Evolutionary conservation across 202 grass and related monocot species (phyloP), one percentile per base, ranked within the genome.

Genomic region (Cymbopogon flexuosus): DNA sequence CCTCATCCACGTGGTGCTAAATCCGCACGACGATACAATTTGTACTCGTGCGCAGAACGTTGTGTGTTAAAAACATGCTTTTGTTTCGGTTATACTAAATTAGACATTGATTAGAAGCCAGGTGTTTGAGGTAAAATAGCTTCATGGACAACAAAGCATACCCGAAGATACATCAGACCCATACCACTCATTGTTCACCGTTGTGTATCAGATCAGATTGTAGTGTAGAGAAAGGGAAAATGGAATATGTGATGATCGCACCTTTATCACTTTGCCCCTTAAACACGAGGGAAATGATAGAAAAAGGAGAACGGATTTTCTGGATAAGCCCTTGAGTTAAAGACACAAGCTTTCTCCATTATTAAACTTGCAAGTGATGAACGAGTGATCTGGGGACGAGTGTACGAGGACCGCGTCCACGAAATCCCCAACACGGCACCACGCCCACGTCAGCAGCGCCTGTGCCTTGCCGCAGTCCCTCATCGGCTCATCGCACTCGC

Each of bases 381-480:
- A 56, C 21, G n/a, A 57, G 36, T 36, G 36, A 8, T 16, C 3
- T 58, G 15, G 75, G 67, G 59, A 75, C 60, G 29, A 66, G 81
- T 37, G 77, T 88, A 81, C 77, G 35, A 77, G 77, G 57, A 81
- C 87, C 12, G 78, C 6, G 78, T 82, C 66, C 83, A 89, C 64
- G 37, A 59, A 67, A 39, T 8, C 5, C 72, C 8, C 5, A 21
- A 13, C 57, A 1, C 24, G 62, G 54, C 77, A 43, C 80, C 81
- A 81, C 19, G 34, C 77, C 27, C 54, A 69, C 64, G 87, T 80
- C 77, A 84, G 69, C 62, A 18, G 6, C 7, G 37, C 61, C 33
- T 66, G 64, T 58, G 35, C 34, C 61, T 46, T 36, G 12, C 68
- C 54, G 15, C 52, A 19, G 31, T 10, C 30, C 70, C 37, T 27